Percentiles rank a stretch among this genome's conserved stretches.
Evolutionary conservation across 176 grass and related monocot species (phyloP).

Genomic region (barley (Hordeum vulgare)): MorexV3_pseudomolecules_assembly NC_058523.1:403416555-403417054

Average conservation of each 20-base stretch:
- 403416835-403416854: conserved; percentile 11
- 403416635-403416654: not conserved
- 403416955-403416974: conserved; percentile 83
- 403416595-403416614: not conserved
- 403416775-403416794: conserved; percentile 12
- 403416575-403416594: not conserved
- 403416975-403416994: conserved; percentile 48
- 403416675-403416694: conserved; percentile 9
- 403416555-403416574: not conserved
- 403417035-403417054: not conserved
- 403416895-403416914: conserved; percentile 70
- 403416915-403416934: conserved; percentile 79
- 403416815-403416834: not conserved
- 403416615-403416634: not conserved
- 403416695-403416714: not conserved
- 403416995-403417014: conserved; percentile 31
- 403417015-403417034: not conserved
- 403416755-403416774: not conserved
- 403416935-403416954: conserved; percentile 57
- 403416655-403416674: not conserved
- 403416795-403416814: conserved; percentile 17
- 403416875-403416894: conserved; percentile 52
- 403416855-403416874: conserved; percentile 36
- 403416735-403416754: not conserved
- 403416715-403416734: not conserved